Evolutionary conservation across 2,329 filamentous ascomycete species (phyloP), one percentile per base, ranked within the genome.

Genomic region (Kalmusia sp.): DNA sequence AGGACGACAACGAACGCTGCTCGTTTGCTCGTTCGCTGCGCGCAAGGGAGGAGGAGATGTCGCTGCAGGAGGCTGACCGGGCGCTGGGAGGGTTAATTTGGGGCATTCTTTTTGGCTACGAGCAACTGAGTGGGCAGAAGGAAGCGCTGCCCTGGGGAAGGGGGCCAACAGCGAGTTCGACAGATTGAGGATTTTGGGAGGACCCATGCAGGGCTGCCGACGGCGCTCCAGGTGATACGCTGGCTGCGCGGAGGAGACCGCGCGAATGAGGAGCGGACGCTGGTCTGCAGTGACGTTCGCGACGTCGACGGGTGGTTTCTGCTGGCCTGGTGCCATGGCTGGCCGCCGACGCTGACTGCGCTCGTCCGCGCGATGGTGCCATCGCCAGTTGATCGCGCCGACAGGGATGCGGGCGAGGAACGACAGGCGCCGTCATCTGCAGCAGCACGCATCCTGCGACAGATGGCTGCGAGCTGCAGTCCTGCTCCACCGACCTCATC

Each of bases 401-500:
- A 49, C 65, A 69, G 59, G 68, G 67, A 63, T 67, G 37, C 48
- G 22, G 22, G 24, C n/a, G 50, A 51, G 43, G 52, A 53, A 55
- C 44, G 59, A 55, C 55, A 59, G 54, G 55, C 55, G 61, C 56
- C 55, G 60, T 56, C 60, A 61, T 59, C 33, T 39, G 51, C 40
- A 46, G 45, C 41, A 43, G 51, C 39, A 43, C 25, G 52, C 48
- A 50, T 58, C 49, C 68, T 71, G 68, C 67, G 65, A 70, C 67
- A 65, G 57, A 60, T 62, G 63, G 62, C 67, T 61, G 62, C 64
- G 25, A 51, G 58, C 52, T 49, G 57, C 61, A 64, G 62, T 65
- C 68, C 69, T 68, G 69, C 68, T 73, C 69, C 69, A 71, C 69
- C 70, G 47, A 58, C 55, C 64, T 74, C 69, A 74, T 74, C 60